Conservation (phyloP, 2,329 filamentous ascomycete species). For the Albifimbria verrucaria region DNA sequence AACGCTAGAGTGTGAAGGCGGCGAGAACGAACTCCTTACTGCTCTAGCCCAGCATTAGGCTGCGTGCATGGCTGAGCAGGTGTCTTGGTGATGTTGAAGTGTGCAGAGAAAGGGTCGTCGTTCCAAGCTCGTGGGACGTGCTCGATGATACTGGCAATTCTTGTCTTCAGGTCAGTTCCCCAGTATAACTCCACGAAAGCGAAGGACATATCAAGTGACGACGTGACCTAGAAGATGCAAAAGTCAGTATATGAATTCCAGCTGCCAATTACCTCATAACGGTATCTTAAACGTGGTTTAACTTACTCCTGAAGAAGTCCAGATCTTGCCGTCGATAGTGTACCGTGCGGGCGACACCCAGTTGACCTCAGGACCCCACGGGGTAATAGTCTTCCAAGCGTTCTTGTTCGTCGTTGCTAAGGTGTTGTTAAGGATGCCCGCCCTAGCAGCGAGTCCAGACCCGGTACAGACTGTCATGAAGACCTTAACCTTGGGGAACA, state of each 20-base stretch:
- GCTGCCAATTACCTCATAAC: no score
- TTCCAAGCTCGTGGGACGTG: conserved; percentile 36
- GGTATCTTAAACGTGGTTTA: not conserved
- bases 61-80: conserved; percentile 13
- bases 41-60: no score
- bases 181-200: conserved; percentile 40
- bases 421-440: conserved; percentile 58
- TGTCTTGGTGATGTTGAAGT: conserved; percentile 20
- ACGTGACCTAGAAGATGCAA: conserved; percentile 34
- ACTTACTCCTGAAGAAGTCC: conserved; percentile 58
- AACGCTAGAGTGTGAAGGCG: no score
- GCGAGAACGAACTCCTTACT: no score
- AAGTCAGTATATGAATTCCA: no score
- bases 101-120: conserved; percentile 25
- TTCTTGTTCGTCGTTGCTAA: conserved; percentile 66
- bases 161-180: conserved; percentile 42
- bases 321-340: conserved; percentile 63
- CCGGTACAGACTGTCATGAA: conserved; percentile 68
- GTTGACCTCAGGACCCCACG: conserved; percentile 45
- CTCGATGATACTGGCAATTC: conserved; percentile 48
- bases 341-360: conserved; percentile 63
- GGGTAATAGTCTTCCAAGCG: conserved; percentile 46
- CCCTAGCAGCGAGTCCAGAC: conserved; percentile 51
- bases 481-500: conserved; percentile 48
- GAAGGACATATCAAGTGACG: conserved; percentile 33